Percentiles rank a stretch among this genome's conserved stretches.
These are phyloP conservation scores for Lactifluus echinatus DNA, from an alignment of 768 basidiomycete species.

Conservation along the genomic window DNA sequence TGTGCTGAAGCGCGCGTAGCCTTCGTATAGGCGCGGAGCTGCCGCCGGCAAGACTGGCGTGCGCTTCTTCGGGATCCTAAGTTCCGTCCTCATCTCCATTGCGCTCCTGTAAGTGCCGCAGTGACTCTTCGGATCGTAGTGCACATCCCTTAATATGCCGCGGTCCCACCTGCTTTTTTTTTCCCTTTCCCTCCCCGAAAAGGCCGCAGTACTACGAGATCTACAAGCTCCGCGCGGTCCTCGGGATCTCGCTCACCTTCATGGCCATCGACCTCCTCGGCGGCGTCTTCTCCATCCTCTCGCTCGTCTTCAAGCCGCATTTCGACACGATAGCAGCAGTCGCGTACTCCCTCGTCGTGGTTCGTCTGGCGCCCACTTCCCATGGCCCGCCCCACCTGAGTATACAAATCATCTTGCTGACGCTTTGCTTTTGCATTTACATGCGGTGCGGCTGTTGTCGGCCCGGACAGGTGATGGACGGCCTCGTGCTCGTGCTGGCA, in stretches of 20 bases:
- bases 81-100: constrained; percentile 46
- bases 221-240: constrained; percentile 48
- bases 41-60: constrained; percentile 26
- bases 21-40: constrained; percentile 31
- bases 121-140: background rate
- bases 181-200: too few relatives aligned
- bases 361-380: constrained; percentile 21
- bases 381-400: too few relatives aligned
- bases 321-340: constrained; percentile 59
- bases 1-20: constrained; percentile 22
- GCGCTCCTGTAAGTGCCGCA: constrained; percentile 34
- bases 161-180: background rate
- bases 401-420: too few relatives aligned
- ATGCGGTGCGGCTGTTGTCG: too few relatives aligned
- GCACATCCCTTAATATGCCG: background rate
- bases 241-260: constrained; percentile 63
- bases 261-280: constrained; percentile 64
- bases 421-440: background rate
- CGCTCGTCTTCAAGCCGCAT: constrained; percentile 53
- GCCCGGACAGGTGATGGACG: constrained; percentile 46
- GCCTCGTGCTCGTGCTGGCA: constrained; percentile 49
- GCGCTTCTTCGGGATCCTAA: constrained; percentile 55
- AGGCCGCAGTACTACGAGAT: constrained; percentile 74
- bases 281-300: constrained; percentile 59
- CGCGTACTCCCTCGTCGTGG: constrained; percentile 55